These are phyloP conservation scores for Apiospora saccharicola DNA, from an alignment of 2,329 filamentous ascomycete species.

Conservation along the genomic window DNA sequence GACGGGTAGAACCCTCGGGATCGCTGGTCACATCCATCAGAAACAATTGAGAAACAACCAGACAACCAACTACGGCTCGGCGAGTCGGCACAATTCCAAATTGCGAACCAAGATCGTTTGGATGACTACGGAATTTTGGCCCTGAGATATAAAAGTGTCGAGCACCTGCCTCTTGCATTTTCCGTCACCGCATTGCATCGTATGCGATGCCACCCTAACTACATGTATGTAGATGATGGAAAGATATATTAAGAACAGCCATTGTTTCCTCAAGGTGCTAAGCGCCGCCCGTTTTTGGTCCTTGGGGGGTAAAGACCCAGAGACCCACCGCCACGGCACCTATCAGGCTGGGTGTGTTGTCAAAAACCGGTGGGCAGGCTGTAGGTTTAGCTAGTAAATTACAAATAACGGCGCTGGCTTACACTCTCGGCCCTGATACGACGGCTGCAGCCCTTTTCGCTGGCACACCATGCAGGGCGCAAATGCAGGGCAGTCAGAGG, in stretches of 20 bases:
- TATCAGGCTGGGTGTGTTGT: constrained; percentile 8
- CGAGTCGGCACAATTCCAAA: constrained; percentile 7
- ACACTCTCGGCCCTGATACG: constrained; percentile 2
- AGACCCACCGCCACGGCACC: constrained; percentile 4
- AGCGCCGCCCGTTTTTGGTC: background rate
- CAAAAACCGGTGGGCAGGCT: background rate
- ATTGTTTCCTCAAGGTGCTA: background rate
- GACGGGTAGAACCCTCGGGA: background rate
- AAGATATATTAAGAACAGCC: constrained; percentile 19
- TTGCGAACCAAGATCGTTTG: background rate
- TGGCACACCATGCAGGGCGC: background rate
- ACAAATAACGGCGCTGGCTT: background rate
- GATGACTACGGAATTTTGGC: background rate
- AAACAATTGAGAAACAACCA: background rate
- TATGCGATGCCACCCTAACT: constrained; percentile 17
- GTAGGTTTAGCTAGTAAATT: background rate
- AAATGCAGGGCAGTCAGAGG: background rate
- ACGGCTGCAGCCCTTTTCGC: background rate
- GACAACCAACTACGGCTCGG: background rate
- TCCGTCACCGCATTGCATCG: background rate
- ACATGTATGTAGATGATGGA: background rate
- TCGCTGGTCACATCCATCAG: background rate
- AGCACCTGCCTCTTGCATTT: background rate
- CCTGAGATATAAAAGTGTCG: background rate
- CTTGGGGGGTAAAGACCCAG: background rate